Percentiles rank a stretch among this genome's conserved stretches.
Evolutionary conservation across 1,284 basidiomycete species (phyloP).

Genomic region (Ustilago trichophora): DNA sequence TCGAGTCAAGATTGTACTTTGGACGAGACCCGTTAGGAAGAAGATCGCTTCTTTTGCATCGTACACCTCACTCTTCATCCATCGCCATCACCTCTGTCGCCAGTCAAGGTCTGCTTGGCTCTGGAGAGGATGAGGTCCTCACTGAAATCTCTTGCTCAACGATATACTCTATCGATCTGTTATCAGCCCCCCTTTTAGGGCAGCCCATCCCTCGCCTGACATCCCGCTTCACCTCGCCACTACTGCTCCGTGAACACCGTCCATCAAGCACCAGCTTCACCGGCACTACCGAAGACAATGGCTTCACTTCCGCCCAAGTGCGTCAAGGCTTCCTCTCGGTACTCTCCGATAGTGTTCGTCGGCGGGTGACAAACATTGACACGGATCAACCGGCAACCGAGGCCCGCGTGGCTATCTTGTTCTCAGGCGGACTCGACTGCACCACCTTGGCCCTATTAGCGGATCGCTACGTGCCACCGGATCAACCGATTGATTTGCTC

Average conservation of each 20-base stretch:
- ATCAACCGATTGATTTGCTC: conserved; percentile 82
- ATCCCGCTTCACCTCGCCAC: conserved; percentile 10
- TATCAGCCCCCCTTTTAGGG: conserved; percentile 1
- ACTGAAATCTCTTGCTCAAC: conserved; percentile 75
- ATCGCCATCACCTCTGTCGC: conserved; percentile 76
- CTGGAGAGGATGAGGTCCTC: too few relatives aligned
- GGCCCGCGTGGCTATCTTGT: conserved; percentile 80
- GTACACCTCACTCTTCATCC: conserved; percentile 71
- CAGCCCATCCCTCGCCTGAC: conserved; percentile 1
- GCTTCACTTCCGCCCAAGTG: conserved; percentile 1
- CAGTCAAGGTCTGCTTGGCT: conserved; percentile 70
- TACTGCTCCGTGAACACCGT: conserved; percentile 28
- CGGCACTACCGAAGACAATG: too few relatives aligned
- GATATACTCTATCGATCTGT: conserved; percentile 72
- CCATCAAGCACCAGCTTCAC: too few relatives aligned
- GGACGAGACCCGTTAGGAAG: conserved; percentile 89
- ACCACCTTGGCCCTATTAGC: conserved; percentile 83
- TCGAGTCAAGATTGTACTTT: conserved; percentile 73
- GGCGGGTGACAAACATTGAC: conserved; percentile 68
- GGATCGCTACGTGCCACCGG: conserved; percentile 71
- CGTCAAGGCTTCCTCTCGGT: conserved; percentile 62
- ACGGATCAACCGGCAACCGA: conserved; percentile 16
- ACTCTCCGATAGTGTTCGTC: conserved; percentile 67
- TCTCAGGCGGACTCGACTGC: conserved; percentile 96
- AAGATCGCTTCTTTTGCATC: conserved; percentile 78